These are phyloP conservation scores for Stramenopiles sp. DNA, from an alignment of 352 stramenopile species.

Conservation along the genomic window DNA sequence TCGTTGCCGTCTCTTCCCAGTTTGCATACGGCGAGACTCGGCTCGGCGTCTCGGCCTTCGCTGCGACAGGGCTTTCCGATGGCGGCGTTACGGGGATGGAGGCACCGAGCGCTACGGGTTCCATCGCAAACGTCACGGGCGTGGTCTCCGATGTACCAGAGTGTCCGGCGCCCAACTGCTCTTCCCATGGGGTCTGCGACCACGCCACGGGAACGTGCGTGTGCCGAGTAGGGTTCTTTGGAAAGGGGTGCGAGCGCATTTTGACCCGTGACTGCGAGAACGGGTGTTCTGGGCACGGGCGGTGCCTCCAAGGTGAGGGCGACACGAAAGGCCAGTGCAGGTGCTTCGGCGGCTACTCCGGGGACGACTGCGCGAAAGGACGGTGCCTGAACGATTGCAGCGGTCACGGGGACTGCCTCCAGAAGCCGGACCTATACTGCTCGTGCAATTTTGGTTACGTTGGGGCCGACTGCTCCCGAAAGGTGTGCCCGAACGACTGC, in stretches of 20 bases:
- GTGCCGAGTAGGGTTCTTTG: background rate
- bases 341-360: background rate
- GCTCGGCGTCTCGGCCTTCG: too few species aligned
- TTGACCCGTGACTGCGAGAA: background rate
- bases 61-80: too few species aligned
- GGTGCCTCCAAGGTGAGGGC: background rate
- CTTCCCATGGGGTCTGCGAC: background rate
- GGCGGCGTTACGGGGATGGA: too few species aligned
- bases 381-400: constrained; percentile 45
- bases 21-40: too few species aligned
- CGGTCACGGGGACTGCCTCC: constrained; percentile 38
- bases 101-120: too few species aligned
- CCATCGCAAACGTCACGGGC: too few species aligned
- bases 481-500: constrained; percentile 65
- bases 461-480: constrained; percentile 45
- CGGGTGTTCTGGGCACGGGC: background rate
- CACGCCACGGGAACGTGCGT: background rate
- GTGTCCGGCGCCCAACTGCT: too few species aligned
- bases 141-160: too few species aligned
- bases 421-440: too few species aligned
- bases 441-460: constrained; percentile 44
- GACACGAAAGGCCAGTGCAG: background rate
- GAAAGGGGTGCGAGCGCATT: background rate
- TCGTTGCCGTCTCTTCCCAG: too few species aligned
- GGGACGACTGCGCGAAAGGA: constrained; percentile 5